Evolutionary conservation across 371 early-diverging fungal species (phyloP).

Genomic region (Chytridiales sp.): DNA sequence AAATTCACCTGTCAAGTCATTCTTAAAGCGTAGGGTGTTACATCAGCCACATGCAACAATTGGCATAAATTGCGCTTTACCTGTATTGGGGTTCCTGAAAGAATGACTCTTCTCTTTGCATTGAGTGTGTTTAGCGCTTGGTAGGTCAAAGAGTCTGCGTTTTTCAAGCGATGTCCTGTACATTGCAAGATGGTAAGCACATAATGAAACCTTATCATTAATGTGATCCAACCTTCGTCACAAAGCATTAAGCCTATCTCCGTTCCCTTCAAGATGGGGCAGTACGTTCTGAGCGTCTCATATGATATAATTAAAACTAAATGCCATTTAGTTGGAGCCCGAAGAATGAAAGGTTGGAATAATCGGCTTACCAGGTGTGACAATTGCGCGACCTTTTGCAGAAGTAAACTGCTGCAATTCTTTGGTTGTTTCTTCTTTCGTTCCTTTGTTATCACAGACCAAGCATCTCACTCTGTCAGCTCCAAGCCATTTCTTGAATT

Average conservation of each 20-base stretch:
- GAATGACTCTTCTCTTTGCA: conserved; percentile 83
- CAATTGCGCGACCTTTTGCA: conserved; percentile 76
- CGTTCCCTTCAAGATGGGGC: conserved; percentile 66
- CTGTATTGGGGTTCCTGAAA: conserved; percentile 98
- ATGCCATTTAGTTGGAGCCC: background rate
- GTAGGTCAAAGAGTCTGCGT: conserved; percentile 84
- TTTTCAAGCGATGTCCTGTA: conserved; percentile 90
- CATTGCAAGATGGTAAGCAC: background rate
- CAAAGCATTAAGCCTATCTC: conserved; percentile 93
- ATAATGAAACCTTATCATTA: background rate
- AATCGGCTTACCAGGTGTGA: conserved; percentile 65
- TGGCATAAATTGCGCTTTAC: conserved; percentile 28
- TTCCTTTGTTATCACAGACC: conserved; percentile 82
- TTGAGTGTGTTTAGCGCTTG: conserved; percentile 79
- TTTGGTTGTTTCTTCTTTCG: conserved; percentile 79
- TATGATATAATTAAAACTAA: conserved; percentile 92
- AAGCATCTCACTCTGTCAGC: conserved; percentile 74
- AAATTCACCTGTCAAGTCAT: conserved; percentile 23
- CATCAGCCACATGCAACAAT: background rate
- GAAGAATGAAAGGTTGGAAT: background rate
- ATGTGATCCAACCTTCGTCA: conserved; percentile 83
- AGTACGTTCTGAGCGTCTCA: conserved; percentile 85
- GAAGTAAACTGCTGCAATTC: conserved; percentile 79
- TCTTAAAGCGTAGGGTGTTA: too few species aligned
- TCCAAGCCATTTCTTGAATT: conserved; percentile 84